These are phyloP conservation scores for Citrullus colocynthis DNA, from an alignment of 306 rosid genomes.

Conservation along the genomic window DNA sequence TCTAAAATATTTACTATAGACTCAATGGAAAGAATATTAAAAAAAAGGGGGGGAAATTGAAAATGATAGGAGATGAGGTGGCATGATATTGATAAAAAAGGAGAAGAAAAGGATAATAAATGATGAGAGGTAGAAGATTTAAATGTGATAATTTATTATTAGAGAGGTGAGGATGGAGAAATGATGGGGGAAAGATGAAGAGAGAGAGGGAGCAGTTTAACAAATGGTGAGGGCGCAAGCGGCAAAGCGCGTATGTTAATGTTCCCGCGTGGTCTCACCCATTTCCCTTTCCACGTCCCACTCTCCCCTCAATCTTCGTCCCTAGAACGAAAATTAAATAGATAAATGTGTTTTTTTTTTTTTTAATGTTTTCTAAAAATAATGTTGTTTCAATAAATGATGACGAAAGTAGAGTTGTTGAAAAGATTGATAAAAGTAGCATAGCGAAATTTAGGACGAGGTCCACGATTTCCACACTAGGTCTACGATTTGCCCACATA, in stretches of 20 bases:
- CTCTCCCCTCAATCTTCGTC: neutral
- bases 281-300: neutral
- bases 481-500: no score
- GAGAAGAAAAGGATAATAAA: neutral
- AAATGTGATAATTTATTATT: neutral
- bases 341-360: no score
- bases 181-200: neutral
- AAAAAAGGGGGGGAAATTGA: neutral
- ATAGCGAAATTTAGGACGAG: no score
- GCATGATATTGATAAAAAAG: neutral
- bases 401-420: no score
- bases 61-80: neutral
- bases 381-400: no score
- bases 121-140: neutral
- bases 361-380: no score
- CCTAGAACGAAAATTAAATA: neutral
- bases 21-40: no score
- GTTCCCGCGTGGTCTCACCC: neutral
- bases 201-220: neutral
- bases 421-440: no score
- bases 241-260: neutral
- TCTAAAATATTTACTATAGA: neutral
- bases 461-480: no score
- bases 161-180: neutral
- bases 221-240: neutral